These are phyloP conservation scores for Aspergillus niger DNA, from an alignment of 2,329 filamentous ascomycete species.

Conservation along the genomic window DNA sequence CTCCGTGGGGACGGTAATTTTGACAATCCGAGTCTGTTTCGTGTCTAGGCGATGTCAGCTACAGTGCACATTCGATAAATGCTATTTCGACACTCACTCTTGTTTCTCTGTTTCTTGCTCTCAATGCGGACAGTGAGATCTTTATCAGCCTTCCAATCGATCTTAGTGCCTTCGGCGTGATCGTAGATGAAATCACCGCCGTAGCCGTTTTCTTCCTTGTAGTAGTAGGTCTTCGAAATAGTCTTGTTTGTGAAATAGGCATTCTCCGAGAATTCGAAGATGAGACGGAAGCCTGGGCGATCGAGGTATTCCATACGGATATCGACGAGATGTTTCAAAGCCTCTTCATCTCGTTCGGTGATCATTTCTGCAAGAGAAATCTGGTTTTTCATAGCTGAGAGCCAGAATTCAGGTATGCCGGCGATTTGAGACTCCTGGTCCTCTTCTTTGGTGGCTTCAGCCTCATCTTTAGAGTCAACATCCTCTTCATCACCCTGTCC, in stretches of 20 bases:
- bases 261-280: slow-evolving; percentile 95
- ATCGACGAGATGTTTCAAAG: slow-evolving; percentile 84
- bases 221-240: slow-evolving; percentile 97
- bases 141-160: slow-evolving; percentile 92
- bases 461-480: slow-evolving; percentile 61
- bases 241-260: slow-evolving; percentile 97
- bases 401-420: slow-evolving; percentile 98
- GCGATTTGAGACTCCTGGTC: slow-evolving; percentile 54
- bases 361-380: slow-evolving; percentile 97
- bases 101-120: slow-evolving; percentile 99
- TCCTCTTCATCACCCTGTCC: slow-evolving; percentile 78
- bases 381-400: slow-evolving; percentile 99
- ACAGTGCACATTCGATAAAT: neutral
- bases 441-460: slow-evolving; percentile 52
- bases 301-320: slow-evolving; percentile 99
- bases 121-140: slow-evolving; percentile 93
- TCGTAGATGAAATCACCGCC: slow-evolving; percentile 99
- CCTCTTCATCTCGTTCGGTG: slow-evolving; percentile 93
- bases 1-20: slow-evolving; percentile 98
- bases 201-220: slow-evolving; percentile 98
- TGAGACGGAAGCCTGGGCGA: slow-evolving; percentile 94
- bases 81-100: slow-evolving; percentile 68
- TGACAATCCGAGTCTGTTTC: slow-evolving; percentile 97
- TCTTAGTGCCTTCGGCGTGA: slow-evolving; percentile 96
- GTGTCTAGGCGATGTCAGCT: slow-evolving; percentile 66